phyloP scores from a whole-genome alignment of 257 asterid genomes.

The Capsicum pubescens region DNA sequence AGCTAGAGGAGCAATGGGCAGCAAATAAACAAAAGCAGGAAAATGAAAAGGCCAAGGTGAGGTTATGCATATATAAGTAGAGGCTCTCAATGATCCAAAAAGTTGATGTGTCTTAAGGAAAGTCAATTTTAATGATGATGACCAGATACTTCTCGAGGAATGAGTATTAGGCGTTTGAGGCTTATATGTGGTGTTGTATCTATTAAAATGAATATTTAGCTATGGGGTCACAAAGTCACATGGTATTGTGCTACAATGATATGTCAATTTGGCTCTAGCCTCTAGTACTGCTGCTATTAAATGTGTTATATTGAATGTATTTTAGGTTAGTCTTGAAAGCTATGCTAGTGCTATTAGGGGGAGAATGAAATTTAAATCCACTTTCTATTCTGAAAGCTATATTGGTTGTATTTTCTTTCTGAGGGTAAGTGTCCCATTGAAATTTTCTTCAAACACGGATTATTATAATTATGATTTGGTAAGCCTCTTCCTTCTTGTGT shows the following conservation, averaged over 20 bases:
- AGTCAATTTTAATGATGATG: neutral
- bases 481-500: neutral
- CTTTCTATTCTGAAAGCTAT: neutral
- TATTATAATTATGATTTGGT: neutral
- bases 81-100: neutral
- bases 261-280: neutral
- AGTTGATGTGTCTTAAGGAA: neutral
- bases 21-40: slow-evolving; percentile 53
- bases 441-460: neutral
- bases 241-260: neutral
- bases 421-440: neutral
- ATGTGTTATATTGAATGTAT: neutral
- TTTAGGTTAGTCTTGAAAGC: neutral
- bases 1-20: slow-evolving; percentile 62
- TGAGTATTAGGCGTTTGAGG: neutral
- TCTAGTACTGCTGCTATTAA: neutral
- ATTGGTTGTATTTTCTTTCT: neutral
- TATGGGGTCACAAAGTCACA: slow-evolving; percentile 9
- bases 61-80: neutral
- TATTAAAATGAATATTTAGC: neutral
- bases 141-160: neutral
- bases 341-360: neutral
- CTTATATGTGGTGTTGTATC: neutral
- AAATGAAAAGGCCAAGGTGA: slow-evolving; percentile 47
- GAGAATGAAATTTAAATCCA: neutral